Percentiles rank a stretch among this genome's conserved stretches.
Evolutionary conservation across 352 stramenopile species (phyloP).

Genomic region (Halophytophthora polymorphica): DNA sequence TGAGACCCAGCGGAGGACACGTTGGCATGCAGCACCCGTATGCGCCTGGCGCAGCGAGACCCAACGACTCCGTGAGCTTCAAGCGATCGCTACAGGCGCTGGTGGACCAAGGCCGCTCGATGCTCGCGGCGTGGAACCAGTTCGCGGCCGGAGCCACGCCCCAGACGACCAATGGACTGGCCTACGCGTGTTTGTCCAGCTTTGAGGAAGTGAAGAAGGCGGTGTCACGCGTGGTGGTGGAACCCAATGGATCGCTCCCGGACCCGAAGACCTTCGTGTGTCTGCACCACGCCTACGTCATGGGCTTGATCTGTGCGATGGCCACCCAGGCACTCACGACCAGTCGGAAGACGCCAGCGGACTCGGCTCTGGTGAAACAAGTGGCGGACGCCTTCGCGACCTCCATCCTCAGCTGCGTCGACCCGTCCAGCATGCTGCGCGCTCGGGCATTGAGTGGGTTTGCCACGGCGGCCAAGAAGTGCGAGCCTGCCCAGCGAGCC

Average conservation of each 20-base stretch:
- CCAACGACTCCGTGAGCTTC: slow-evolving; percentile 27
- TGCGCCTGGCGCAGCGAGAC: slow-evolving; percentile 2
- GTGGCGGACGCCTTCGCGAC: slow-evolving; percentile 74
- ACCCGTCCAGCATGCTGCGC: slow-evolving; percentile 56
- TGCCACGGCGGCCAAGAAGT: slow-evolving; percentile 47
- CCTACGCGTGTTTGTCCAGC: slow-evolving; percentile 61
- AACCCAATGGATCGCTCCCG: slow-evolving; percentile 37
- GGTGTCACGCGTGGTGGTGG: slow-evolving; percentile 55
- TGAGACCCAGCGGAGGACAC: neutral
- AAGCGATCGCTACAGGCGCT: slow-evolving; percentile 60
- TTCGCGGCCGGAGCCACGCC: slow-evolving; percentile 51
- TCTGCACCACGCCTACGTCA: slow-evolving; percentile 76
- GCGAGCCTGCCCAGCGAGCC: slow-evolving; percentile 38
- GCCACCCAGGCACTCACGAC: slow-evolving; percentile 70
- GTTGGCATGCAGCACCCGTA: slow-evolving; percentile 12
- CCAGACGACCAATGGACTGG: slow-evolving; percentile 52
- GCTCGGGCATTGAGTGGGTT: slow-evolving; percentile 53
- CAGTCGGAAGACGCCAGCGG: slow-evolving; percentile 49
- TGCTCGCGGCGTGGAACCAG: slow-evolving; percentile 77
- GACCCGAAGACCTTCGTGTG: slow-evolving; percentile 72
- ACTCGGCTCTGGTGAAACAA: slow-evolving; percentile 64
- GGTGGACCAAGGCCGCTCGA: slow-evolving; percentile 58
- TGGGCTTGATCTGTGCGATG: slow-evolving; percentile 77
- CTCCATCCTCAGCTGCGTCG: slow-evolving; percentile 71
- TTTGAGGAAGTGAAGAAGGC: slow-evolving; percentile 83